Evolutionary conservation across 2,329 filamentous ascomycete genomes (phyloP), one percentile per base, ranked within the genome.

Genomic region (Colletotrichum cordylinicola): DNA sequence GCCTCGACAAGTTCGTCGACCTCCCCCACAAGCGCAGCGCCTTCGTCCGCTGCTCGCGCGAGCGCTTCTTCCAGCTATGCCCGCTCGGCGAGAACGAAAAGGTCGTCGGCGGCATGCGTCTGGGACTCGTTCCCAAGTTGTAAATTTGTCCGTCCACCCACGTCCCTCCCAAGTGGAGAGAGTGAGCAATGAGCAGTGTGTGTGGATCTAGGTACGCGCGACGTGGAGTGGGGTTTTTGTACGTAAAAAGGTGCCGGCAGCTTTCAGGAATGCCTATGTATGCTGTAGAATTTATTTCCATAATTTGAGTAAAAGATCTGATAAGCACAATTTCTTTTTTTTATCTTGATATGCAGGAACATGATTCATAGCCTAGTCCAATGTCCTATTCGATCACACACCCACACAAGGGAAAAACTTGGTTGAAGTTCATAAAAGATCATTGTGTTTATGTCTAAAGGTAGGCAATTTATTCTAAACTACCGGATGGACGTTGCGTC

Each of bases 1-100:
- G 91, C 8, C 87, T 95, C 48, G 92, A 94, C 79, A 94, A 94
- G 84, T 91, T 94, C 76, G 90, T 95, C 77, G 94, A 95, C 79
- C 84, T 95, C 77, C 92, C 93, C 6, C 91, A 94, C 79, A 95
- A 95, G 87, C 89, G 94, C 33, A 93, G 92, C 72, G 93, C 92
- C 3, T 89, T 94, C 76, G 89, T 94, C 81, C 87, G 88, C 75
- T 93, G 93, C 79, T 90, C 90, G 67, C 86, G 93, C 9, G 92
- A 93, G 82, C 88, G 92, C 72, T 95, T 94, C 86, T 94, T 94
- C 84, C 92, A 94, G 81, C 83, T 94, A 12, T 91, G 91, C 78
- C 91, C 91, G 10, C 85, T 93, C 70, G 88, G 84, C 2, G 89
- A 90, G 76, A 90, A 87, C 74, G 88, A 90, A 67, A 91, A 90